Conservation (phyloP, 192 early-diverging fungal genomes). For the Rhizophagus prolifer region DNA sequence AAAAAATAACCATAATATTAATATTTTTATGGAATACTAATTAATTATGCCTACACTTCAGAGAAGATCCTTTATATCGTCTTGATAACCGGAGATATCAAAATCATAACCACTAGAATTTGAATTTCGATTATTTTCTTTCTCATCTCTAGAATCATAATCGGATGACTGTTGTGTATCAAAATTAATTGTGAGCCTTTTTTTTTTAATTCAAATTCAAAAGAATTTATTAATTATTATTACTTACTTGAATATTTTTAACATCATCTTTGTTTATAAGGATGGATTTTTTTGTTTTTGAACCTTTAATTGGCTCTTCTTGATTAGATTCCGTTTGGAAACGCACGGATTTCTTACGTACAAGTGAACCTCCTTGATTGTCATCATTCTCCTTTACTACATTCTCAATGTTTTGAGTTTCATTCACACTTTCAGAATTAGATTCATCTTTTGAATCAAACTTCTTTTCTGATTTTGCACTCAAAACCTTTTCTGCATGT, state of each 20-base stretch:
- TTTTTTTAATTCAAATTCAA: not conserved
- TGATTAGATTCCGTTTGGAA: not conserved
- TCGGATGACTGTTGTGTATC: not conserved
- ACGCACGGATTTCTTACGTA: not conserved
- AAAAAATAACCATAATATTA: not conserved
- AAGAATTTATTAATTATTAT: not conserved
- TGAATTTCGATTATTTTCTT: too few species aligned
- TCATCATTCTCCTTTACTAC: not conserved
- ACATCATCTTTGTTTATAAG: not conserved
- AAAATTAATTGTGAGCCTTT: not conserved
- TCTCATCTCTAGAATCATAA: not conserved
- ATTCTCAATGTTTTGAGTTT: not conserved
- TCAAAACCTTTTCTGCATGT: not conserved
- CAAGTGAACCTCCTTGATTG: not conserved
- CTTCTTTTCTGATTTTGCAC: not conserved
- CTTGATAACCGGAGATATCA: not conserved
- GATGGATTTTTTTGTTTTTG: not conserved
- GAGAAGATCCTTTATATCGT: not conserved
- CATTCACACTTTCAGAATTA: not conserved
- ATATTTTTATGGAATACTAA: too few species aligned
- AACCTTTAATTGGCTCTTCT: not conserved
- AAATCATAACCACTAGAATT: not conserved
- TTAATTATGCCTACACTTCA: too few species aligned
- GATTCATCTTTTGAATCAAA: too few species aligned
- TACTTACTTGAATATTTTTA: not conserved